A percentile compares a stretch with the other conserved stretches of the same genome.
Conservation (phyloP, 2,329 filamentous ascomycete species). For the Graphilbum fragrans region DNA sequence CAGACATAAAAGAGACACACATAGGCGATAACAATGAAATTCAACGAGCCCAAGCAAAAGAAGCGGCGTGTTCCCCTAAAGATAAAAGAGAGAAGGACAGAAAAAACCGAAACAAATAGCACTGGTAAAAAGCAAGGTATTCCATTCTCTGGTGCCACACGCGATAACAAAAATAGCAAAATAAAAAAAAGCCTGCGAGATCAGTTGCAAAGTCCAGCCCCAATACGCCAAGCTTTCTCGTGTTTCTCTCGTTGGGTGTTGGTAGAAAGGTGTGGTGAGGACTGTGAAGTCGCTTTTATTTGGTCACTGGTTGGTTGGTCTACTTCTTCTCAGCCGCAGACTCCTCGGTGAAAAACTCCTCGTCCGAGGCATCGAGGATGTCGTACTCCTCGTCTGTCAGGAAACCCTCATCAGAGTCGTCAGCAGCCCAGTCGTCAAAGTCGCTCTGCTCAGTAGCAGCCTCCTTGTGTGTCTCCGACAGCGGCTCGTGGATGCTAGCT, state of each 20-base stretch:
- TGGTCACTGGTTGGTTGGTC: no score
- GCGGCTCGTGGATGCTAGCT: slow-evolving; percentile 65
- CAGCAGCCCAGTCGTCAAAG: slow-evolving; percentile 45
- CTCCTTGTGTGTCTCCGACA: slow-evolving; percentile 25
- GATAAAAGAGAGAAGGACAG: no score
- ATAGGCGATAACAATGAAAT: no score
- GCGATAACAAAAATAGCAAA: background rate
- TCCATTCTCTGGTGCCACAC: background rate
- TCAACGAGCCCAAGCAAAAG: no score
- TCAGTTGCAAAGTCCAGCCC: background rate
- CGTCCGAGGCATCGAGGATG: slow-evolving; percentile 87
- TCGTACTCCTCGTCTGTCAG: slow-evolving; percentile 98
- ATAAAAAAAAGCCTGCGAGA: no score
- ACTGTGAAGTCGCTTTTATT: background rate
- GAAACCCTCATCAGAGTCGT: slow-evolving; percentile 61
- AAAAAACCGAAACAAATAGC: no score
- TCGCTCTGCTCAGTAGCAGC: slow-evolving; percentile 25
- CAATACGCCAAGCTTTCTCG: background rate
- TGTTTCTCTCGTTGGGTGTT: background rate
- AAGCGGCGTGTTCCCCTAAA: no score
- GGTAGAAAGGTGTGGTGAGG: background rate
- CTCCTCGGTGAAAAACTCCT: slow-evolving; percentile 58
- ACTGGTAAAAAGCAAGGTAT: no score
- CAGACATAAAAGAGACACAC: no score
- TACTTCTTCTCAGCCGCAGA: slow-evolving; percentile 16